These are phyloP conservation scores for Melaleuca alternifolia DNA, from an alignment of 345 rosid species.

Conservation along the genomic window DNA sequence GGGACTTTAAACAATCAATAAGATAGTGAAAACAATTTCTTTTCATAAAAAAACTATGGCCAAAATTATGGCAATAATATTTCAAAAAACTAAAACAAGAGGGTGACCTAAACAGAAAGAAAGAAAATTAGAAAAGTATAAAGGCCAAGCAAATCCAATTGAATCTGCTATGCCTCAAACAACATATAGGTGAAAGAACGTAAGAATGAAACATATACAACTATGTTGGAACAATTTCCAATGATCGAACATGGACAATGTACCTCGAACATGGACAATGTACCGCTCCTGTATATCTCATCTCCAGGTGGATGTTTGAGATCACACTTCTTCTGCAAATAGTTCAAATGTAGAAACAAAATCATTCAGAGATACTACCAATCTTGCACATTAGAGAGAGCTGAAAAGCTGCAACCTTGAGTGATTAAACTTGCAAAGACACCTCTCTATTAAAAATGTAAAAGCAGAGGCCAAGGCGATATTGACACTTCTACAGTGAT, in stretches of 20 bases:
- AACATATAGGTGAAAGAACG: background rate
- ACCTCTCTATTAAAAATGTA: background rate
- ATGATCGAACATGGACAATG: background rate
- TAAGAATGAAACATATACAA: background rate
- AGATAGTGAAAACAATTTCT: background rate
- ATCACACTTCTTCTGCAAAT: slow-evolving; percentile 81
- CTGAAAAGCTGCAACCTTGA: background rate
- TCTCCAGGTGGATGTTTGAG: slow-evolving; percentile 98
- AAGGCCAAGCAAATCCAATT: background rate
- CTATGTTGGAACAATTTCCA: background rate
- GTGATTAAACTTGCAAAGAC: background rate
- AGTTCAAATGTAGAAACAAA: background rate
- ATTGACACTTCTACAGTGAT: background rate
- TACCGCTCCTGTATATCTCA: slow-evolving; percentile 95
- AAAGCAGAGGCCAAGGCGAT: background rate
- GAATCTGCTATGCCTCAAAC: background rate
- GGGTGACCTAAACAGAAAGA: background rate
- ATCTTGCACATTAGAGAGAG: background rate
- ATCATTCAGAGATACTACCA: background rate
- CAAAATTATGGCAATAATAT: background rate
- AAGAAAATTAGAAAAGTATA: background rate
- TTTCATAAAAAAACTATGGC: background rate
- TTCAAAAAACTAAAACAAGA: background rate
- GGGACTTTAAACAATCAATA: background rate
- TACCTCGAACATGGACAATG: slow-evolving; percentile 99